Evolutionary conservation across 345 rosid genomes (phyloP), one percentile per base, ranked within the genome.

Genomic region (Nasturtium officinale): DNA sequence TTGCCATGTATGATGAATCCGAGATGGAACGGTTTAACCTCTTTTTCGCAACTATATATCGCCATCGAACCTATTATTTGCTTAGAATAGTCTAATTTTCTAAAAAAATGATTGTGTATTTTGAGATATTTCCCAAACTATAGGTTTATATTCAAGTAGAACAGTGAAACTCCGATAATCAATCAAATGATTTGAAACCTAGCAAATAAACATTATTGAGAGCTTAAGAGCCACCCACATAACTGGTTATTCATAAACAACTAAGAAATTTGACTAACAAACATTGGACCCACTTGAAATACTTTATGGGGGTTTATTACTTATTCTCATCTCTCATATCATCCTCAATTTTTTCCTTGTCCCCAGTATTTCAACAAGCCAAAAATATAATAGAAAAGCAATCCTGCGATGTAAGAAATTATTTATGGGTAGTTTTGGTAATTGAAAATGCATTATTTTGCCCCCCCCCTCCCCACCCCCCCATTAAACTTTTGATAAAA

Each of bases 361-460:
- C 50, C 63, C 79, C 74, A 67, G 61, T 43, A 32, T 30, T 61
- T 75, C 37, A 75, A 68, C 79, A 75, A 67, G 37, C 23, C 62
- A 60, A 50, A 51, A 9, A 67, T 29, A 61, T 43, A 59, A 37
- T 9, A 29, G 16, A 57, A 45, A 16, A 32, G 29, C 32, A 73
- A 48, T n/a, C 11, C 23, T 25, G 75, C 17, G 32, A 60, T 43
- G 42, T 21, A 32, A 29, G 33, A 61, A 61, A 53, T 53, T 17
- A 32, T 4, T 61, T 16, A 68, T 75, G 74, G 79, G 79, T 61
- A 75, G 55, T 75, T 59, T 53, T 16, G 78, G 78, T 69, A 76
- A 26, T 9, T 61, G 30, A 21, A 69, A 33, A 69, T 46, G 62
- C 55, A 76, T 76, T 26, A n/a, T 55, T 63, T 76, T 76, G 79